phyloP scores from a whole-genome alignment of 2,329 filamentous ascomycete species.

The Colletotrichum echinochloae region DNA sequence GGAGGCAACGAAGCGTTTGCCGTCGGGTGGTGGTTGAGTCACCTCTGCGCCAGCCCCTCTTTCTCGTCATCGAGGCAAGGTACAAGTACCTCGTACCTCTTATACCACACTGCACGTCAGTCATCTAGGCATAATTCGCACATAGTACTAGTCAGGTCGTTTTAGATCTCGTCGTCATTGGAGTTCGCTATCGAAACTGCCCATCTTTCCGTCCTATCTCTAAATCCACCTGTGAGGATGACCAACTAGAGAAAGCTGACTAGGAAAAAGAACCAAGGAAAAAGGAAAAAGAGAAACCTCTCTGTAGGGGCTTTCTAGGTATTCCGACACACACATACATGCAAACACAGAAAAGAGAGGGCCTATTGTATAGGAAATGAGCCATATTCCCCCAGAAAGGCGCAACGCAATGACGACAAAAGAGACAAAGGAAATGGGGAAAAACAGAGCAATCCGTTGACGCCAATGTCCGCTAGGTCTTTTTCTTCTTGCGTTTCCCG shows the following conservation, averaged over 20 bases:
- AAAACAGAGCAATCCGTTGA: not conserved
- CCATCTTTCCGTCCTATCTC: not conserved
- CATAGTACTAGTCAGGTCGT: not conserved
- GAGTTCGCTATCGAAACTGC: not conserved
- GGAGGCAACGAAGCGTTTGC: not conserved
- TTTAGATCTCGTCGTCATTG: not conserved
- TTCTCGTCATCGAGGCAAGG: not conserved
- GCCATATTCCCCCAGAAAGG: not conserved
- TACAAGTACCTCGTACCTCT: not conserved
- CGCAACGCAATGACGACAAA: not conserved
- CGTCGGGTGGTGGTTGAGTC: not conserved
- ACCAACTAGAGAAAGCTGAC: not conserved
- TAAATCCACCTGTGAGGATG: not conserved
- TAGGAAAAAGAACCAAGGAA: not conserved
- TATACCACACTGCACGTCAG: not conserved
- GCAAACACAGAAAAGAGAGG: not conserved
- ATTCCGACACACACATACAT: slow-evolving; percentile 22
- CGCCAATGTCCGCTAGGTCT: not conserved
- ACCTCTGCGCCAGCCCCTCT: not conserved
- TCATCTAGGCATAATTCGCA: not conserved
- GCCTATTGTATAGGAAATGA: not conserved
- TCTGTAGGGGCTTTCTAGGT: slow-evolving; percentile 23
- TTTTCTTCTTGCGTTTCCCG: not conserved
- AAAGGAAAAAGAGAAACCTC: slow-evolving; percentile 10
- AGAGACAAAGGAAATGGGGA: not conserved